These are phyloP conservation scores for Houttuynia cordata DNA, from an alignment of 164 flowering plant genomes.

Conservation along the genomic window DNA sequence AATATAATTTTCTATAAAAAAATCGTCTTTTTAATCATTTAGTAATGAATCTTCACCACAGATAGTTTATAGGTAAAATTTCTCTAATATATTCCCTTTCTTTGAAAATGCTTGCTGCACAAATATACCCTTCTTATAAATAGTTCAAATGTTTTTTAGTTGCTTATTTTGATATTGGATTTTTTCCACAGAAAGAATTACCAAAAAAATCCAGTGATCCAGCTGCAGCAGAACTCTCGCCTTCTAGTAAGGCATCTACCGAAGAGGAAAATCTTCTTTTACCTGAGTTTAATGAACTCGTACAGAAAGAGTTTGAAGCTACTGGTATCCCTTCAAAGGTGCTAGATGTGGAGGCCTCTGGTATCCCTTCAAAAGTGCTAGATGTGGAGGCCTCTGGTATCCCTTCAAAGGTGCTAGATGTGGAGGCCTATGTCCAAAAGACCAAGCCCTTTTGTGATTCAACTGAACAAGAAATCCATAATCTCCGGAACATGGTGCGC, in stretches of 20 bases:
- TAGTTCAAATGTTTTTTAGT: background rate
- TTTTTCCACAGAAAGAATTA: conserved; percentile 23
- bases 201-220: conserved; percentile 11
- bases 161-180: background rate
- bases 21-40: no score
- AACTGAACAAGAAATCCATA: conserved; percentile 45
- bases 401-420: no score
- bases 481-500: conserved; percentile 34
- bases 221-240: conserved; percentile 20
- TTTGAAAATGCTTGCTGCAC: background rate
- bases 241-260: conserved; percentile 24
- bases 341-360: conserved; percentile 22
- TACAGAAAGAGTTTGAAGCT: conserved; percentile 32
- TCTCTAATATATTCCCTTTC: no score
- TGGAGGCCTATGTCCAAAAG: conserved; percentile 15
- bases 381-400: no score
- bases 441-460: conserved; percentile 9
- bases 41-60: no score
- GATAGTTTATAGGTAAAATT: no score
- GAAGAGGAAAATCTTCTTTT: conserved; percentile 43
- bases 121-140: background rate
- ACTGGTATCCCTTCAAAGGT: conserved; percentile 15
- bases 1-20: background rate
- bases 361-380: conserved; percentile 17
- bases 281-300: conserved; percentile 51